Conservation (phyloP, 495 filamentous ascomycete species). For the Geopyxis carbonaria region DNA sequence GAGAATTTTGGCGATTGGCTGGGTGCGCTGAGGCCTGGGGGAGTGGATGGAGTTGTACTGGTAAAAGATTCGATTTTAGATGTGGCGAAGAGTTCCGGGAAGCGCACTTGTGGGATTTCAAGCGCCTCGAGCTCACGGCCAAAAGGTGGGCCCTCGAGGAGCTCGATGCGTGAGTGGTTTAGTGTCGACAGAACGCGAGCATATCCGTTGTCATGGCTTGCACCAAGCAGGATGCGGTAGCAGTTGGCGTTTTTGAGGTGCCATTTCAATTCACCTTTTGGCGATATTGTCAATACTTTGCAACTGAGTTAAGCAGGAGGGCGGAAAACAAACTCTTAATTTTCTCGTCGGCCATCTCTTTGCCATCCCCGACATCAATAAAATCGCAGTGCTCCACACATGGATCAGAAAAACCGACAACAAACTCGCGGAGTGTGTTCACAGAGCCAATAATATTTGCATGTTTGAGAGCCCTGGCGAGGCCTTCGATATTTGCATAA, state of each 20-base stretch:
- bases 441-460: constrained; percentile 12
- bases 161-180: constrained; percentile 14
- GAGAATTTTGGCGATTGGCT: background rate
- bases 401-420: constrained; percentile 19
- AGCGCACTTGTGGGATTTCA: constrained; percentile 8
- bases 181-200: constrained; percentile 18
- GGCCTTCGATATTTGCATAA: constrained; percentile 19
- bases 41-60: background rate
- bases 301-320: no score
- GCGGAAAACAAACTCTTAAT: constrained; percentile 2
- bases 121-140: constrained; percentile 16
- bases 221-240: constrained; percentile 21
- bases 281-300: background rate
- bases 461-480: constrained; percentile 11
- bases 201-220: constrained; percentile 24
- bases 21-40: background rate
- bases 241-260: constrained; percentile 24
- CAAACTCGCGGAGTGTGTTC: constrained; percentile 21
- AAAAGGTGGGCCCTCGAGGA: constrained; percentile 22
- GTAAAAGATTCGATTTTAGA: no score
- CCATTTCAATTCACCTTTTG: constrained; percentile 20
- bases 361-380: constrained; percentile 23
- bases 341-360: constrained; percentile 22
- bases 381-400: constrained; percentile 21
- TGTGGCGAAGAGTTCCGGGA: constrained; percentile 16